Base-by-base conservation (phyloP, 2,329 filamentous ascomycete genomes). In the Colletotrichum truncatum region DNA sequence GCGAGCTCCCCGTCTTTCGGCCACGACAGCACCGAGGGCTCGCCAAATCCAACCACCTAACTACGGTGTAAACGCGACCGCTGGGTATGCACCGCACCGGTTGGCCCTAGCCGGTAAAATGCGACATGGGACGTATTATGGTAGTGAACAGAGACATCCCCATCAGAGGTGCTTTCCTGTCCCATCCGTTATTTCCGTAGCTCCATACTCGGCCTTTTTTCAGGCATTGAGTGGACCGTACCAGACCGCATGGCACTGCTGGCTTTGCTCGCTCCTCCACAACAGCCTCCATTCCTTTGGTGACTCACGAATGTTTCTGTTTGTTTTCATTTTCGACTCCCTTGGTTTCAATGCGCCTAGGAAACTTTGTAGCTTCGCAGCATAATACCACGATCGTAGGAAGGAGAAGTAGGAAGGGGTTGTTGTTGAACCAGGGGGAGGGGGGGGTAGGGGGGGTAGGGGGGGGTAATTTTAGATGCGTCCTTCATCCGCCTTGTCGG, bases 301-400 rank as follows among this genome's bases (percentile, higher is more conserved):
- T 66, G 59, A 66, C 43, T 66, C 64, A 64, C 59, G 18, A 46
- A n/a, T 39, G 32, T 61, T 61, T 39, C 39, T 56, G 28, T 51
- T 52, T 57, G 28, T 58, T 64, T 51, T 36, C 11, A 23, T 39
- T 43, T 12, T 28, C 10, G 26, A 21, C 14, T 32, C 25, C n/a
- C n/a, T n/a, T n/a, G n/a, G n/a, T 43, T n/a, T 26, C 12, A 12
- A 26, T 32, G 53, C 54, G 25, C 26, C 36, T 49, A 36, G 25
- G 25, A 30, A 14, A 25, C 49, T 38, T n/a, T 26, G 21, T 28
- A 14, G 21, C 43, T 26, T 46, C 36, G 14, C n/a, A 39, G 39
- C 25, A 48, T 32, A 26, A 45, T 41, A 41, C 49, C 45, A 38
- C n/a, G n/a, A n/a, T n/a, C n/a, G n/a, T n/a, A n/a, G n/a, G n/a